Evolutionary conservation across 805 yeast species (phyloP).

Genomic region (Saturnispora saitoi): DNA sequence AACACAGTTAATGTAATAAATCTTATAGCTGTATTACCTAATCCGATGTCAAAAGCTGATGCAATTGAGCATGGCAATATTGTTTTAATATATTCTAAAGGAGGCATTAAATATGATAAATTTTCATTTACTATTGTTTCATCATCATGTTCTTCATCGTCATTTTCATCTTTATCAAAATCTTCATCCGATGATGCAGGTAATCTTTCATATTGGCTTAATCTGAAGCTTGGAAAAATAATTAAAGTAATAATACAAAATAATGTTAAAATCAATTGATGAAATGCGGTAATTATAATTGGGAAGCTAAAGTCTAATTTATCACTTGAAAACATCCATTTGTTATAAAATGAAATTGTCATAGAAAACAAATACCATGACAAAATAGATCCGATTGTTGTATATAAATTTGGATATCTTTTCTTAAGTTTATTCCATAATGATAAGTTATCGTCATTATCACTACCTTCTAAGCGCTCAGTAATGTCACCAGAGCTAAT

Average conservation of each 20-base stretch:
- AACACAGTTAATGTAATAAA: conserved; percentile 76
- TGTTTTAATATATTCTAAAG: conserved; percentile 38
- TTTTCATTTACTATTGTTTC: neutral
- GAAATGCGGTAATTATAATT: conserved; percentile 72
- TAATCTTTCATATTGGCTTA: conserved; percentile 18
- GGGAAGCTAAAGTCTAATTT: conserved; percentile 79
- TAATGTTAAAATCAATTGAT: conserved; percentile 62
- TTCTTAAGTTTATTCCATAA: conserved; percentile 10
- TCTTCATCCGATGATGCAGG: neutral
- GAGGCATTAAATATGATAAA: conserved; percentile 22
- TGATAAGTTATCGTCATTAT: neutral
- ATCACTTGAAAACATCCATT: conserved; percentile 87
- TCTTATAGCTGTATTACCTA: conserved; percentile 77
- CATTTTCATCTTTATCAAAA: neutral
- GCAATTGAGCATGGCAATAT: conserved; percentile 82
- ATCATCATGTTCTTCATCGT: conserved; percentile 1
- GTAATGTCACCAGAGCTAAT: neutral
- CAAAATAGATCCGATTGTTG: conserved; percentile 23
- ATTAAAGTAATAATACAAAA: conserved; percentile 42
- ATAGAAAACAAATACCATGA: conserved; percentile 64
- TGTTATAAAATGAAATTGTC: conserved; percentile 73
- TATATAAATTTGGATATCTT: conserved; percentile 23
- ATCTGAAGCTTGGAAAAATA: conserved; percentile 41
- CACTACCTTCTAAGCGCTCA: neutral
- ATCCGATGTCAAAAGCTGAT: conserved; percentile 88